phyloP scores from a whole-genome alignment of 1,139 yeast genomes.

The Dujonia santamariae region DNA sequence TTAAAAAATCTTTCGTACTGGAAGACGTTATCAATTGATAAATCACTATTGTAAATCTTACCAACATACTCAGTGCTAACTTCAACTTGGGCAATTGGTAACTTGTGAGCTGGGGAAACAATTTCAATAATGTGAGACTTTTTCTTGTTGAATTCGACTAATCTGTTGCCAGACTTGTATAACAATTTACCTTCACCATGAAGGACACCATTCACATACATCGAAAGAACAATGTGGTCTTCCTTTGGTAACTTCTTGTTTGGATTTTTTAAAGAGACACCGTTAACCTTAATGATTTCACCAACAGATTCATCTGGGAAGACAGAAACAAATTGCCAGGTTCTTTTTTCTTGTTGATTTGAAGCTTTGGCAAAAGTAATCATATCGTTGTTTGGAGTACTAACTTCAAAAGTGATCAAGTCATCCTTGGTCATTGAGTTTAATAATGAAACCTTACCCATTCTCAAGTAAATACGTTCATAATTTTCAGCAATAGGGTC shows the following conservation, averaged over 20 bases:
- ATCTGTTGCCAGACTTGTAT: constrained; percentile 39
- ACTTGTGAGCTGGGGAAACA: constrained; percentile 27
- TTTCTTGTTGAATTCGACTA: constrained; percentile 41
- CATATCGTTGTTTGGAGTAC: constrained; percentile 44
- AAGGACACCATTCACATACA: constrained; percentile 61
- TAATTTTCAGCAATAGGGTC: constrained; percentile 60
- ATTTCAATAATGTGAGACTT: constrained; percentile 36
- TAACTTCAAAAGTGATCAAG: constrained; percentile 47
- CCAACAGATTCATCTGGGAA: constrained; percentile 73
- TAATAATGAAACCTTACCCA: constrained; percentile 48
- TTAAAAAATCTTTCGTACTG: constrained; percentile 51
- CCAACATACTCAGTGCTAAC: constrained; percentile 70
- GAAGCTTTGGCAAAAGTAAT: constrained; percentile 66
- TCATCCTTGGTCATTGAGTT: constrained; percentile 29
- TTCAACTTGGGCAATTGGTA: constrained; percentile 53
- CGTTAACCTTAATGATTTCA: constrained; percentile 60
- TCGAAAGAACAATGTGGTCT: constrained; percentile 56
- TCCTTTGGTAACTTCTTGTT: constrained; percentile 36
- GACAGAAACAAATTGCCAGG: constrained; percentile 80
- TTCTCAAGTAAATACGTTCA: constrained; percentile 57
- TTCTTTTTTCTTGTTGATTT: constrained; percentile 50
- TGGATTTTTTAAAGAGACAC: constrained; percentile 41
- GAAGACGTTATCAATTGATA: constrained; percentile 54
- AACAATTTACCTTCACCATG: constrained; percentile 54
- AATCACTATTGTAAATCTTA: constrained; percentile 59